phyloP scores from a whole-genome alignment of 805 yeast genomes.

The Ogataea methylovora region DNA sequence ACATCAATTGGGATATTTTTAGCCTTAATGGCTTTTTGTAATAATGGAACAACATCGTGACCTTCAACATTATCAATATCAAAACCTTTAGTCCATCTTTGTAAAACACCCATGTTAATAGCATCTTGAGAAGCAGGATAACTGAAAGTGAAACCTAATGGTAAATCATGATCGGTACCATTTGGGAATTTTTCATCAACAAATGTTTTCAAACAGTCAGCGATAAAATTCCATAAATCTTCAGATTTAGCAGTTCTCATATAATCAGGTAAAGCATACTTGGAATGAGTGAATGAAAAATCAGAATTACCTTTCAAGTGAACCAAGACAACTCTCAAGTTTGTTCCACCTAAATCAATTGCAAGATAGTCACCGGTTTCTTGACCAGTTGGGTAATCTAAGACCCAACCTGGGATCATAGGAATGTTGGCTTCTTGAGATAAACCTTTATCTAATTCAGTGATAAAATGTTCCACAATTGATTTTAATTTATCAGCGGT shows the following conservation, averaged over 20 bases:
- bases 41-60: slow-evolving; percentile 86
- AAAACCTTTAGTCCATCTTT: slow-evolving; percentile 97
- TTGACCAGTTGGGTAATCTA: slow-evolving; percentile 86
- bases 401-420: slow-evolving; percentile 96
- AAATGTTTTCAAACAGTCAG: slow-evolving; percentile 70
- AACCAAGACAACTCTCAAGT: slow-evolving; percentile 86
- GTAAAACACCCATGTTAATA: slow-evolving; percentile 80
- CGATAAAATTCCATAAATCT: slow-evolving; percentile 80
- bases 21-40: slow-evolving; percentile 65
- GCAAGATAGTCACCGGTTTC: slow-evolving; percentile 90
- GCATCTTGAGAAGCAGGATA: slow-evolving; percentile 82
- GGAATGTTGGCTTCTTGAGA: slow-evolving; percentile 82
- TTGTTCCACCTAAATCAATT: slow-evolving; percentile 96
- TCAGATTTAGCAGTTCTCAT: slow-evolving; percentile 72
- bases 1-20: slow-evolving; percentile 71
- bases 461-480: slow-evolving; percentile 68
- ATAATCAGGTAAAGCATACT: slow-evolving; percentile 68
- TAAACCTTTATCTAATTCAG: slow-evolving; percentile 78
- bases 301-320: slow-evolving; percentile 75
- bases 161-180: slow-evolving; percentile 56
- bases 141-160: slow-evolving; percentile 92
- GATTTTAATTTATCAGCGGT: slow-evolving; percentile 49
- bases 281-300: slow-evolving; percentile 82
- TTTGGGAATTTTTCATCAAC: slow-evolving; percentile 57
- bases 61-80: slow-evolving; percentile 93